Percentiles rank a stretch among this genome's conserved stretches.
These are phyloP conservation scores for Quercus parvula DNA, from an alignment of 306 rosid genomes.

Conservation along the genomic window DNA sequence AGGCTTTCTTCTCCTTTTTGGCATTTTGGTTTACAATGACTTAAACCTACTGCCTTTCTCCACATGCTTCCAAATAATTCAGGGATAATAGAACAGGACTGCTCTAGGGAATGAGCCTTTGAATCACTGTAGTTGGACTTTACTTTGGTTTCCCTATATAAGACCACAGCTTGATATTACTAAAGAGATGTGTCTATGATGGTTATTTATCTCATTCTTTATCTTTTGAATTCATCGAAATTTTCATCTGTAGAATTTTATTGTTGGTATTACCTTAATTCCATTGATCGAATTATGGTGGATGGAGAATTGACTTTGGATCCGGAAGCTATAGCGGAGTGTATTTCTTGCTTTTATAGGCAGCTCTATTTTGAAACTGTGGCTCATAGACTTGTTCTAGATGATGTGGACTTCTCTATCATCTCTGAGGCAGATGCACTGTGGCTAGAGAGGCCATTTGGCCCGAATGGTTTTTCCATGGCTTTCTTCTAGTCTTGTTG, in stretches of 20 bases:
- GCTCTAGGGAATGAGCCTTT: neutral
- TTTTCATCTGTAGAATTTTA: neutral
- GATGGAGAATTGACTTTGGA: too few relatives aligned
- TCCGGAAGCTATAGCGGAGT: too few relatives aligned
- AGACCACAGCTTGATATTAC: neutral
- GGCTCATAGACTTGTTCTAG: too few relatives aligned
- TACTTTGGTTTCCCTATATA: neutral
- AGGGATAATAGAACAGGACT: neutral
- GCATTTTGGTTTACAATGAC: conserved; percentile 7
- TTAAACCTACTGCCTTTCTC: neutral
- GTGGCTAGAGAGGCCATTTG: too few relatives aligned
- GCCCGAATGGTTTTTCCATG: too few relatives aligned
- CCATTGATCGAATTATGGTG: too few relatives aligned
- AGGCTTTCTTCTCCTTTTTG: conserved; percentile 37
- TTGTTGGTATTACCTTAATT: neutral
- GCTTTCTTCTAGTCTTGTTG: too few relatives aligned
- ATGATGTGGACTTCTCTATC: too few relatives aligned
- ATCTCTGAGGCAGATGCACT: too few relatives aligned
- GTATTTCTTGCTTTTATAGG: too few relatives aligned
- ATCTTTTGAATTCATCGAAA: neutral
- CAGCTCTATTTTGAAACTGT: too few relatives aligned
- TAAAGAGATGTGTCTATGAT: neutral
- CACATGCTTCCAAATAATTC: neutral
- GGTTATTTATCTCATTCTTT: neutral
- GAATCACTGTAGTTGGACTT: neutral